A percentile compares a stretch with the other conserved stretches of the same genome.
Evolutionary conservation across 305 asterid genomes (phyloP).

Genomic region (Coffea humblotiana): DNA sequence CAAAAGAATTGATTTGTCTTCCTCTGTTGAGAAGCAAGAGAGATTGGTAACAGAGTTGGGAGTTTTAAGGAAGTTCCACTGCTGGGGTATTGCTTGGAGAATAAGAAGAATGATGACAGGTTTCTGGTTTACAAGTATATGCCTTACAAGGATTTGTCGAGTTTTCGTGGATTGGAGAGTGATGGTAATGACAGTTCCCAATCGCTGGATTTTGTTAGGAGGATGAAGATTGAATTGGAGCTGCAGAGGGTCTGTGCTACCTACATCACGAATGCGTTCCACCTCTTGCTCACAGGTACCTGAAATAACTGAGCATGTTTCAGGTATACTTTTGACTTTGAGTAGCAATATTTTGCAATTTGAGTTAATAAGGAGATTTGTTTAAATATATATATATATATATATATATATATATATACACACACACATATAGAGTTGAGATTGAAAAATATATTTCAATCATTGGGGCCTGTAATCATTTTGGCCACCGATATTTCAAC

Average conservation of each 20-base stretch:
- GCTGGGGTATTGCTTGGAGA: conserved; percentile 86
- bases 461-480: too few relatives aligned
- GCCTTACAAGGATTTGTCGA: conserved; percentile 67
- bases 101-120: conserved; percentile 51
- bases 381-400: too few relatives aligned
- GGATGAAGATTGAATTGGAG: conserved; percentile 62
- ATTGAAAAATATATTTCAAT: too few relatives aligned
- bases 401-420: too few relatives aligned
- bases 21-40: conserved; percentile 39
- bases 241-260: conserved; percentile 59
- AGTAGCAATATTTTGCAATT: not conserved
- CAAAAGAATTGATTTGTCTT: conserved; percentile 63
- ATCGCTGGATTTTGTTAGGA: conserved; percentile 67
- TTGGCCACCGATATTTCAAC: too few relatives aligned
- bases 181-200: conserved; percentile 45
- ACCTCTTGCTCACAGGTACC: conserved; percentile 71
- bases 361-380: conserved; percentile 1
- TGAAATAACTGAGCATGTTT: conserved; percentile 6
- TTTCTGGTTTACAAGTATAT: conserved; percentile 55
- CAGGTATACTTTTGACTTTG: not conserved
- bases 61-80: conserved; percentile 44
- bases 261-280: conserved; percentile 63
- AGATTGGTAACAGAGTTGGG: too few relatives aligned
- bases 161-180: conserved; percentile 18
- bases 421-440: too few relatives aligned